Percentiles rank a stretch among this genome's conserved stretches.
Conservation (phyloP, 2,329 filamentous ascomycete genomes). For the Colletotrichum camelliae region DNA sequence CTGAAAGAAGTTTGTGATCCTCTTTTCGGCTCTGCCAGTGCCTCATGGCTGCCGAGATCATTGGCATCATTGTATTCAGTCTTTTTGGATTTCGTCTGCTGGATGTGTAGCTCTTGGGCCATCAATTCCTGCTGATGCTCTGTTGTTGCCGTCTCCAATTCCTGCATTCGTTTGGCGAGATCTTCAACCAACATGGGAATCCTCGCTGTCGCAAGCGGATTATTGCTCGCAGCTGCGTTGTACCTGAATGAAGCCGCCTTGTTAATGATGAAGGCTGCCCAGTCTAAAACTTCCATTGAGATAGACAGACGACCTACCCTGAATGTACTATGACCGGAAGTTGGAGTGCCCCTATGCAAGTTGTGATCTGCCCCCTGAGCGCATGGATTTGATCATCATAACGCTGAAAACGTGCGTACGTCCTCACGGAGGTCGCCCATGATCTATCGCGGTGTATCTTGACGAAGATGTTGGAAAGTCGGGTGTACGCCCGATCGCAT, state of each 20-base stretch:
- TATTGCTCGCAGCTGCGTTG: background rate
- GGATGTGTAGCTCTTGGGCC: background rate
- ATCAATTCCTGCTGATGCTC: background rate
- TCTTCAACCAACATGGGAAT: background rate
- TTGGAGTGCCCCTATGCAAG: background rate
- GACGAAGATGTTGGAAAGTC: background rate
- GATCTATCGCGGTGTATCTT: background rate
- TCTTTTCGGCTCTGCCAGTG: fast-evolving
- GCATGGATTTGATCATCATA: background rate
- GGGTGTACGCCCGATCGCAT: background rate
- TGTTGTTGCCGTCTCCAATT: background rate
- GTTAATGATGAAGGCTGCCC: background rate
- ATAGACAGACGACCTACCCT: background rate
- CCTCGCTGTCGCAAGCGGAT: background rate
- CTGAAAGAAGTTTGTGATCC: background rate
- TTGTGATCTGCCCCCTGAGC: background rate
- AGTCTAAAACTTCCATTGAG: background rate
- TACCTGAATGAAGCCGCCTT: fast-evolving
- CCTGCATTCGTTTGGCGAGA: background rate
- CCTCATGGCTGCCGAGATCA: fast-evolving
- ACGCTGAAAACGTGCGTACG: background rate
- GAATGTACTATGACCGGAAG: background rate
- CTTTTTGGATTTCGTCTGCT: background rate
- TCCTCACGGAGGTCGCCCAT: background rate
- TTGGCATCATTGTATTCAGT: fast-evolving